These are phyloP conservation scores for Neonectria hederae DNA, from an alignment of 2,329 filamentous ascomycete species.

Conservation along the genomic window DNA sequence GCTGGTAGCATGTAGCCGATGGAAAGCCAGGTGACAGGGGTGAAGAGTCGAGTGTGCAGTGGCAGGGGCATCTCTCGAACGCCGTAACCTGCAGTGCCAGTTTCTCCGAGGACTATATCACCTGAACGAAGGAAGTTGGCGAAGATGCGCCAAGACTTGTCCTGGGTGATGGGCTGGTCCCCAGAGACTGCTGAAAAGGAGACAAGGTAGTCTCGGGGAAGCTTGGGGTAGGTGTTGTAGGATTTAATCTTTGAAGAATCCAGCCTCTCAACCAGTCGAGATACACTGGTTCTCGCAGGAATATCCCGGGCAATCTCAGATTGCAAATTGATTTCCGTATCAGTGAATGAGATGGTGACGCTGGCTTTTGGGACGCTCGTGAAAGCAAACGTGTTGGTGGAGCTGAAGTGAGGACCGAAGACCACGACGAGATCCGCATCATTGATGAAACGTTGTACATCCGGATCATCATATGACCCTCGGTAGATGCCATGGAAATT, in stretches of 20 bases:
- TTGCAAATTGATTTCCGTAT: constrained; percentile 45
- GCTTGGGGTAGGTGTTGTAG: constrained; percentile 41
- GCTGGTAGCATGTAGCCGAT: constrained; percentile 70
- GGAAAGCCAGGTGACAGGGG: constrained; percentile 65
- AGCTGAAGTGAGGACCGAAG: constrained; percentile 57
- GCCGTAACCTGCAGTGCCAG: constrained; percentile 66
- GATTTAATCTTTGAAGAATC: constrained; percentile 35
- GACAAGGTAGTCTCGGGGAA: constrained; percentile 40
- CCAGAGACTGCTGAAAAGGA: constrained; percentile 25
- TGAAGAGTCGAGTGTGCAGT: constrained; percentile 56
- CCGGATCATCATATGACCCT: constrained; percentile 49
- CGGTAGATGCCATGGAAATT: constrained; percentile 62
- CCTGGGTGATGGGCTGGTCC: constrained; percentile 55
- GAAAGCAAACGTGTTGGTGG: constrained; percentile 55
- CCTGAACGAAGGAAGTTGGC: constrained; percentile 58
- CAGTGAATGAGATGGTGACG: constrained; percentile 47
- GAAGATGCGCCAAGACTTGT: constrained; percentile 58
- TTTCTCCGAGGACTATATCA: constrained; percentile 67
- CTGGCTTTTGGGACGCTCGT: constrained; percentile 49
- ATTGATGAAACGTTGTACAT: constrained; percentile 50
- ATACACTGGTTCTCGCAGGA: constrained; percentile 31
- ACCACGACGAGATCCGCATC: constrained; percentile 55
- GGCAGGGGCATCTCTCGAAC: constrained; percentile 61
- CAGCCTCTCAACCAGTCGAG: constrained; percentile 34
- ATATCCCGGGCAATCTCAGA: constrained; percentile 45